Evolutionary conservation across 1,284 basidiomycete species (phyloP), one percentile per base, ranked within the genome.

Genomic region (Leccinum angustisporum): DNA sequence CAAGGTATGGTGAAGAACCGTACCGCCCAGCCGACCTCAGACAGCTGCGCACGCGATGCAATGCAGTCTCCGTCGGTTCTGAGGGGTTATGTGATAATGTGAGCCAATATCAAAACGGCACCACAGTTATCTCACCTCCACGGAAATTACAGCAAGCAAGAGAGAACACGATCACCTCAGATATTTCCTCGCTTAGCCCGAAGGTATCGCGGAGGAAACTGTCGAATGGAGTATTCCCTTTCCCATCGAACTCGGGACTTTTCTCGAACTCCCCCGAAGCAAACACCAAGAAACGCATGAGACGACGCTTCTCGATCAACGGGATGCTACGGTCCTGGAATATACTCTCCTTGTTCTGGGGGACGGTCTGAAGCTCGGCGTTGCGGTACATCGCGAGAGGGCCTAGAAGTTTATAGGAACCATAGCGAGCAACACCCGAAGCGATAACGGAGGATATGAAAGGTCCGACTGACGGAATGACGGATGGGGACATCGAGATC

Each of bases 221-320:
- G 1, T 81, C 67, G 61, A 95, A 87, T 0, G 87, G 78, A 14
- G 75, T 72, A 6, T 82, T 70, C 21, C 86, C 81, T 64, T 85
- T 83, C 3, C 84, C 88, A 73, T 81, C 74, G 2, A 91, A 66
- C 67, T 92, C 88, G 27, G 79, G 75, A 65, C 83, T 83, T 6
- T 74, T 75, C 70, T 93, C 91, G 67, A 92, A 90, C 4, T 92
- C 86, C 1, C 87, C 86, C 0, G 84, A 83, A 43, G 90, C 90
- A 70, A 93, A 95, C 69, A 88, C 83, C 38, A 99, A 78, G 67
- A 97, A 94, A 65, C 96, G 94, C 92, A 98, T 98, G 43, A 99
- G 79, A 43, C 90, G 83, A 50, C 96, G 82, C 78, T 98, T 99
- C 64, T 97, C 94, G 38, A 96, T 75, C 6, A 98, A 81, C 4